Evolutionary conservation across 2,329 filamentous ascomycete species (phyloP), one percentile per base, ranked within the genome.

Genomic region (Pseudogymnoascus sp.): DNA sequence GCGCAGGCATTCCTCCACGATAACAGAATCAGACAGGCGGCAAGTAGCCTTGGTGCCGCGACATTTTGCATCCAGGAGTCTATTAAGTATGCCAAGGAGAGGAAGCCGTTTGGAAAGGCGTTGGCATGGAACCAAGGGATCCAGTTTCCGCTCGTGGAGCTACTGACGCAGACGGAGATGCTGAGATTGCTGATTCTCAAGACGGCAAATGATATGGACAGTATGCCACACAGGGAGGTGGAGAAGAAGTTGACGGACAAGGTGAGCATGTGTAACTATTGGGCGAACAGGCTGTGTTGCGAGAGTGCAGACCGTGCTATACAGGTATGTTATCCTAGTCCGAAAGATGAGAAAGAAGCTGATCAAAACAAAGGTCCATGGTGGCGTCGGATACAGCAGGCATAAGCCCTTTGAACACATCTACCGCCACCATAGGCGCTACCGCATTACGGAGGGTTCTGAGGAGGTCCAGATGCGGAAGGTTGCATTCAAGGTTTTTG

Each of bases 391-490:
- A 1, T 86, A 86, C 69, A 82, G 78, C 42, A 74, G 83, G 38
- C 81, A 85, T 65, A 78, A 79, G 65, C 83, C 83, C 0, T 87
- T 88, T 68, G 84, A 87, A 73, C 84, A 87, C 67, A 87, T 87
- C 60, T 87, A 85, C 80, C 77, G 84, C 60, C 84, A 87, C 73
- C 85, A 87, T 71, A 75, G 85, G 42, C 75, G 83, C 23, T 87
- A 87, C 68, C 74, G 84, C 37, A 88, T 87, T 66, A 87, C 84
- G 0, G 85, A 87, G 70, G 84, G 84, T 0, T 83, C 82, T 62
- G 85, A 87, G 70, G 84, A 87, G 75, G 85, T 87, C 61, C 84
- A 87, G 73, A 87, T 87, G 80, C 76, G 83, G n/a, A 86, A 86
- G 73, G 79, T 87, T 9, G 84, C 83, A 0, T 83, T 80, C 9